Evolutionary conservation across 345 rosid species (phyloP).

Genomic region (Linum usitatissimum): DNA sequence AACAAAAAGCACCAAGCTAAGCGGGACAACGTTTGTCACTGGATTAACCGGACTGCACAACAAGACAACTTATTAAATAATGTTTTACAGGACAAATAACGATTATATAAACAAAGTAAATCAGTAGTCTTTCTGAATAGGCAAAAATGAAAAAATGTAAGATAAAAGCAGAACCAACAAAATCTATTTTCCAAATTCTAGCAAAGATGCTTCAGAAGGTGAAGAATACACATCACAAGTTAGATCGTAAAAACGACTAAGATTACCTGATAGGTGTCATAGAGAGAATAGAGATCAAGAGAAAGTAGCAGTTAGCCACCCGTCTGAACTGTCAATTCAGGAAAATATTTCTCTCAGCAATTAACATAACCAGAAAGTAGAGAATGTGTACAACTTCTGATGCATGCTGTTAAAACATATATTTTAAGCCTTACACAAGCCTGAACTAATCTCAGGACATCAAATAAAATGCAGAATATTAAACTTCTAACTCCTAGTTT

Average conservation of each 20-base stretch:
- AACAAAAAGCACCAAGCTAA: slow-evolving; percentile 87
- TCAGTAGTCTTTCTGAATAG: not conserved
- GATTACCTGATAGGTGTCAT: slow-evolving; percentile 89
- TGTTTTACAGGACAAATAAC: not conserved
- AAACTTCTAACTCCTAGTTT: too few species aligned
- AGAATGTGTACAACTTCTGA: not conserved
- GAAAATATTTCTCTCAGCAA: slow-evolving; percentile 28
- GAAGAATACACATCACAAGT: too few species aligned
- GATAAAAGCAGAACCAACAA: not conserved
- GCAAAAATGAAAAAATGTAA: not conserved
- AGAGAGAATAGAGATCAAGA: slow-evolving; percentile 85
- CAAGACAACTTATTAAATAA: slow-evolving; percentile 14
- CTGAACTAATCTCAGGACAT: not conserved
- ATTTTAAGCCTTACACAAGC: not conserved
- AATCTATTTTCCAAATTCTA: not conserved
- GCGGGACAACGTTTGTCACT: slow-evolving; percentile 81
- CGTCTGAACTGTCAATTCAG: slow-evolving; percentile 90
- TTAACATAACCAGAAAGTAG: not conserved
- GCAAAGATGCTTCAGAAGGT: not conserved
- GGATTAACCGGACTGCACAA: slow-evolving; percentile 94
- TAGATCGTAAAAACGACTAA: not conserved
- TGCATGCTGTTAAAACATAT: not conserved
- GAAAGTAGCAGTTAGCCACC: slow-evolving; percentile 94
- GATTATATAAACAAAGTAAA: not conserved
- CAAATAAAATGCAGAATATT: not conserved